These are phyloP conservation scores for Mortierella sp. DNA, from an alignment of 371 early-diverging fungal species.

Conservation along the genomic window DNA sequence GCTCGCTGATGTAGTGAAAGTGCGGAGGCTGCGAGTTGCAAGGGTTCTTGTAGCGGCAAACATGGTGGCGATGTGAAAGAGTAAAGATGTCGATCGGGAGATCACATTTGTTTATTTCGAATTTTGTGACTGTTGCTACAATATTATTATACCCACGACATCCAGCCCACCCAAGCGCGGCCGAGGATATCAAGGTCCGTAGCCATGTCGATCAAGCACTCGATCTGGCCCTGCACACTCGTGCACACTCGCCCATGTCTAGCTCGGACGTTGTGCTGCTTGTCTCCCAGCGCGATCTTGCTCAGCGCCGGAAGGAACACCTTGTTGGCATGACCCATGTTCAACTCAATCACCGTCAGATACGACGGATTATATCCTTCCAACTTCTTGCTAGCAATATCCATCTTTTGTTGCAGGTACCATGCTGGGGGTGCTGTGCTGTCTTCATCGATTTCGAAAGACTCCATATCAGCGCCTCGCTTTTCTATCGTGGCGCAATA, in stretches of 20 bases:
- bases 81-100: constrained; percentile 5
- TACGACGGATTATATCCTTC: constrained; percentile 73
- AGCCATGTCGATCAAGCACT: constrained; percentile 79
- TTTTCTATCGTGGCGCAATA: constrained; percentile 28
- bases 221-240: constrained; percentile 73
- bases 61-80: constrained; percentile 21
- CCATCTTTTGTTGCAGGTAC: constrained; percentile 84
- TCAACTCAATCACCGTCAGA: constrained; percentile 63
- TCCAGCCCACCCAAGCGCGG: constrained; percentile 81
- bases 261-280: constrained; percentile 59
- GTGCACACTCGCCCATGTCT: constrained; percentile 60
- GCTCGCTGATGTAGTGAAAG: constrained; percentile 39
- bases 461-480: constrained; percentile 43
- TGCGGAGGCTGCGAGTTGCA: constrained; percentile 29
- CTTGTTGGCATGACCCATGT: constrained; percentile 67
- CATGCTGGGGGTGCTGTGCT: constrained; percentile 66
- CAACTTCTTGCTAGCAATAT: constrained; percentile 76
- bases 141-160: constrained; percentile 61
- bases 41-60: constrained; percentile 42
- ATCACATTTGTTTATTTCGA: constrained; percentile 6
- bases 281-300: constrained; percentile 64
- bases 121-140: neutral
- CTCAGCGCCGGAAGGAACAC: constrained; percentile 59
- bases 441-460: constrained; percentile 55
- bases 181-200: constrained; percentile 79